Percentiles rank a stretch among this genome's conserved stretches.
Evolutionary conservation across 345 rosid species (phyloP).

Genomic region (Garcia nutans): DNA sequence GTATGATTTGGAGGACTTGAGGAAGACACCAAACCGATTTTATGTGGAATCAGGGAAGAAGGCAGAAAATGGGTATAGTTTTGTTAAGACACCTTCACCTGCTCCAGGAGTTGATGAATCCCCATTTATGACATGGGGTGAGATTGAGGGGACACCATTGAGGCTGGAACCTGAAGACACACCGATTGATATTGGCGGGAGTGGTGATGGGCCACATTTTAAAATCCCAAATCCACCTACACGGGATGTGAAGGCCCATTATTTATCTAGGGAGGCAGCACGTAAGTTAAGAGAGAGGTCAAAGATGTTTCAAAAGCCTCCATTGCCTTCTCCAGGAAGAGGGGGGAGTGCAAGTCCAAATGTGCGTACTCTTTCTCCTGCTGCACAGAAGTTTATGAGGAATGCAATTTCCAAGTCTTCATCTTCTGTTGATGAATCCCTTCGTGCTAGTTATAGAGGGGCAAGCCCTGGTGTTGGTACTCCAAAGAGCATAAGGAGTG

Average conservation of each 20-base stretch:
- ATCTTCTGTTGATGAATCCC: slow-evolving; percentile 87
- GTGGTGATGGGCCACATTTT: slow-evolving; percentile 78
- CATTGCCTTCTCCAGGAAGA: slow-evolving; percentile 80
- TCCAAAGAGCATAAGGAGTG: slow-evolving; percentile 73
- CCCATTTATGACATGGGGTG: slow-evolving; percentile 97
- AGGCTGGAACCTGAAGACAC: slow-evolving; percentile 87
- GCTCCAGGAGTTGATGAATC: slow-evolving; percentile 91
- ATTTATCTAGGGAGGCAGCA: slow-evolving; percentile 87
- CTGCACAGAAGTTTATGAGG: slow-evolving; percentile 94
- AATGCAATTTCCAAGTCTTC: slow-evolving; percentile 77
- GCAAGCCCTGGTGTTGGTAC: slow-evolving; percentile 65
- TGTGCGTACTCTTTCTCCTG: slow-evolving; percentile 76
- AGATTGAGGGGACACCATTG: slow-evolving; percentile 94
- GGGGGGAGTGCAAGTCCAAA: slow-evolving; percentile 97
- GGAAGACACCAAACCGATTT: slow-evolving; percentile 78
- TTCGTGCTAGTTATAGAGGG: slow-evolving; percentile 92
- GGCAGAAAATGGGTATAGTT: slow-evolving; percentile 82
- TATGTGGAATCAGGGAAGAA: slow-evolving; percentile 71
- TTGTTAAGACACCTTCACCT: slow-evolving; percentile 92
- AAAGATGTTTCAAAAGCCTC: slow-evolving; percentile 83
- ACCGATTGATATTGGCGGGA: slow-evolving; percentile 86
- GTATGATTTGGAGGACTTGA: slow-evolving; percentile 86
- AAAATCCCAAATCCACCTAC: slow-evolving; percentile 67
- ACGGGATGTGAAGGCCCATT: slow-evolving; percentile 82
- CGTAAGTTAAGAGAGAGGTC: slow-evolving; percentile 77